Conservation (phyloP, 257 asterid species). For the Solanum lignicaule region DNA sequence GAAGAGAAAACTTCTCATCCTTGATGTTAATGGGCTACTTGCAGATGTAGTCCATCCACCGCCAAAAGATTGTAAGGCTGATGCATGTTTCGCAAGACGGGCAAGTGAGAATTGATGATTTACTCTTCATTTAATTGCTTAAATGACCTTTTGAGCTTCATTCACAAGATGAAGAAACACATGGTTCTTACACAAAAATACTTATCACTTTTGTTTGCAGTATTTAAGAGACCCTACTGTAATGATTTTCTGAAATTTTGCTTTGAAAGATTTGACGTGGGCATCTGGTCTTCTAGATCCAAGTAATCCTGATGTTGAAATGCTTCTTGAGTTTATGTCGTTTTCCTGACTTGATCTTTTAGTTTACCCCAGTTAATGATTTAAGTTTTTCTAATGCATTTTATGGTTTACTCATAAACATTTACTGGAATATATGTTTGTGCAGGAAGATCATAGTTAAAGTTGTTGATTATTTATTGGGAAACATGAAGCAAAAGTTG, state of each 20-base stretch:
- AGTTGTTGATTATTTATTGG: constrained; percentile 63
- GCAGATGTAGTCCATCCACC: constrained; percentile 66
- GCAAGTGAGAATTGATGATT: constrained; percentile 49
- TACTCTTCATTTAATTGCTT: constrained; percentile 3
- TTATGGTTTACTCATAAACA: background rate
- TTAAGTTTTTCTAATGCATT: background rate
- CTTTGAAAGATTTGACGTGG: constrained; percentile 71
- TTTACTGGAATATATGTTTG: constrained; percentile 2
- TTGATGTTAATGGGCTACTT: constrained; percentile 87
- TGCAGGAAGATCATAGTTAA: constrained; percentile 48
- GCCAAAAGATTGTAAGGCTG: constrained; percentile 43
- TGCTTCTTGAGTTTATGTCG: constrained; percentile 1
- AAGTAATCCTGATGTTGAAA: constrained; percentile 27
- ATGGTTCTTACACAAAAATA: background rate
- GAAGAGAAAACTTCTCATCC: constrained; percentile 73
- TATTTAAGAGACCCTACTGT: constrained; percentile 75
- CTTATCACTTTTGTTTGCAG: constrained; percentile 27
- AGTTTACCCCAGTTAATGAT: background rate
- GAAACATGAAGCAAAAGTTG: constrained; percentile 40
- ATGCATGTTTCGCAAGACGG: constrained; percentile 39
- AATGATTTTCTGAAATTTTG: constrained; percentile 77
- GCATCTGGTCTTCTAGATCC: constrained; percentile 84
- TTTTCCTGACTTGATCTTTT: background rate
- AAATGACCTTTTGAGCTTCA: background rate
- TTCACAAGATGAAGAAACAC: background rate